phyloP scores from a whole-genome alignment of 371 early-diverging fungal genomes.

The Choanephora cucurbitarum region DNA sequence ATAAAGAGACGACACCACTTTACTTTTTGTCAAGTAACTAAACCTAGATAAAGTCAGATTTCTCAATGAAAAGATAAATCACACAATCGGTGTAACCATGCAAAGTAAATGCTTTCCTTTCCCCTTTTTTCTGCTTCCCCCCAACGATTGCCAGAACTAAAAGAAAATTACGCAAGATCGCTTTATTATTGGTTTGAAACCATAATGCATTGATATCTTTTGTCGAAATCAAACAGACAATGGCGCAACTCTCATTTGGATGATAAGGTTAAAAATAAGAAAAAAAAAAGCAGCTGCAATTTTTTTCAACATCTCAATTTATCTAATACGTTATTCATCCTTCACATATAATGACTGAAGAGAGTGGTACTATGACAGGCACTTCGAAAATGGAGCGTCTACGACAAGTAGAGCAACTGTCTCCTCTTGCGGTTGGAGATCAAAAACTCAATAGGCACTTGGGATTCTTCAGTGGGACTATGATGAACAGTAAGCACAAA shows the following conservation, averaged over 20 bases:
- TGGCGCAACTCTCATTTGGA: neutral
- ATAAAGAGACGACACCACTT: neutral
- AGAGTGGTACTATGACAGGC: too few species aligned
- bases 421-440: constrained; percentile 31
- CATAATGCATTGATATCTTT: neutral
- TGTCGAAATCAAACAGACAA: neutral
- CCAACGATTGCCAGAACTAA: too few species aligned
- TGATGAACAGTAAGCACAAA: constrained; percentile 24
- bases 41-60: too few species aligned
- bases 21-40: neutral
- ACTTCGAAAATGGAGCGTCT: too few species aligned
- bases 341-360: too few species aligned
- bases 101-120: neutral
- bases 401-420: constrained; percentile 19
- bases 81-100: neutral
- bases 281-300: too few species aligned
- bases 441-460: constrained; percentile 26
- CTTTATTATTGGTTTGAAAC: neutral
- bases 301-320: too few species aligned
- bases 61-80: neutral
- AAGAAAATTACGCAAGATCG: neutral
- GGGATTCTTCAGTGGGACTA: constrained; percentile 31
- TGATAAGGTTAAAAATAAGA: too few species aligned
- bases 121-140: neutral
- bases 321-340: too few species aligned